Percentiles rank a stretch among this genome's conserved stretches.
phyloP scores from a whole-genome alignment of 2,329 filamentous ascomycete genomes.

The Cercospora beticola region DNA sequence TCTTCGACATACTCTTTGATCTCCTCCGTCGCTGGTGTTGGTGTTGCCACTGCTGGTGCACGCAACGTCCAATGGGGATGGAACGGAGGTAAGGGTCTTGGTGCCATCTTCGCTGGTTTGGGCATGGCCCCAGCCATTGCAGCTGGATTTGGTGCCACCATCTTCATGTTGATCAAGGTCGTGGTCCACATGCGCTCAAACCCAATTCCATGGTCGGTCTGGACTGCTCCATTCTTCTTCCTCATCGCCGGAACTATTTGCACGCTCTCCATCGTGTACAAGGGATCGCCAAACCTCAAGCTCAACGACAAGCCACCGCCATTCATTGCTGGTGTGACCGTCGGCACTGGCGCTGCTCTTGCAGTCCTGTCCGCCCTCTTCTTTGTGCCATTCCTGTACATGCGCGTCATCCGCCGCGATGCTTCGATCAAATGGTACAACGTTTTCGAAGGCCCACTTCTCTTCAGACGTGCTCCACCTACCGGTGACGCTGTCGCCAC shows the following conservation, averaged over 20 bases:
- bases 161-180: slow-evolving; percentile 54
- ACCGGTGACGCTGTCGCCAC: slow-evolving; percentile 54
- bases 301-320: slow-evolving; percentile 46
- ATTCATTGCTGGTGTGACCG: slow-evolving; percentile 54
- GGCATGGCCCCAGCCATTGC: slow-evolving; percentile 52
- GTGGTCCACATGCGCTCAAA: slow-evolving; percentile 51
- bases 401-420: slow-evolving; percentile 37
- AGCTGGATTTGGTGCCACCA: slow-evolving; percentile 49
- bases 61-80: slow-evolving; percentile 44
- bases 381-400: slow-evolving; percentile 40
- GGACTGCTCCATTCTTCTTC: slow-evolving; percentile 52
- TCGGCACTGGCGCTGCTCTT: slow-evolving; percentile 40
- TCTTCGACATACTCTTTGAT: slow-evolving; percentile 63
- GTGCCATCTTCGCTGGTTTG: slow-evolving; percentile 47
- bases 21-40: slow-evolving; percentile 60
- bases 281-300: slow-evolving; percentile 45
- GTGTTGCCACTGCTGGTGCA: slow-evolving; percentile 55
- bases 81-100: slow-evolving; percentile 45
- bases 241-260: slow-evolving; percentile 51
- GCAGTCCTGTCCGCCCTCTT: slow-evolving; percentile 45
- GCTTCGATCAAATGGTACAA: slow-evolving; percentile 36
- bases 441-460: slow-evolving; percentile 38
- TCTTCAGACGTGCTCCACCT: slow-evolving; percentile 53
- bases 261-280: slow-evolving; percentile 60
- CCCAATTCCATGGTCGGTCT: slow-evolving; percentile 52